Evolutionary conservation across 768 basidiomycete genomes (phyloP).

Genomic region (Suillus luteus): DNA sequence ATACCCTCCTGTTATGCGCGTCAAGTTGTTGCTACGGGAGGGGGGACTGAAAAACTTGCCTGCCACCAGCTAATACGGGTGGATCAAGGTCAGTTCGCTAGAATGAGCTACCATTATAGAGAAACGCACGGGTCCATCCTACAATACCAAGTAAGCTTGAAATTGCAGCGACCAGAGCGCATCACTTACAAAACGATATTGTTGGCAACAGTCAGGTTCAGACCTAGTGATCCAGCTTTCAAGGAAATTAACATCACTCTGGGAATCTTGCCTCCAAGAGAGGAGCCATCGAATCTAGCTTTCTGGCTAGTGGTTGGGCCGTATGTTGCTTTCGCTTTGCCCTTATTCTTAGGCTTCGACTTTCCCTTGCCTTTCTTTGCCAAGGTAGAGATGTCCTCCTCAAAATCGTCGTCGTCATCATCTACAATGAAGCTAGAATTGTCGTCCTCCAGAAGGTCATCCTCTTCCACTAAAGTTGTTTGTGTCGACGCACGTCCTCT

Average conservation of each 20-base stretch:
- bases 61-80: constrained; percentile 72
- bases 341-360: constrained; percentile 43
- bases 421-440: constrained; percentile 39
- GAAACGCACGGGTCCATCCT: constrained; percentile 82
- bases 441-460: constrained; percentile 26
- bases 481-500: constrained; percentile 14
- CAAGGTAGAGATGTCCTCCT: constrained; percentile 32
- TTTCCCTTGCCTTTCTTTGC: constrained; percentile 34
- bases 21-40: constrained; percentile 16
- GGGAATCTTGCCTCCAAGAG: constrained; percentile 50
- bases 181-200: constrained; percentile 74
- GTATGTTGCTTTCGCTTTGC: constrained; percentile 37
- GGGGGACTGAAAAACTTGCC: constrained; percentile 32
- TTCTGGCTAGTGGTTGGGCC: constrained; percentile 14
- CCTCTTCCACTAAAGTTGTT: constrained; percentile 12
- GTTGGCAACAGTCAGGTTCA: constrained; percentile 88
- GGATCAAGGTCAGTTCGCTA: constrained; percentile 6
- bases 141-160: constrained; percentile 15
- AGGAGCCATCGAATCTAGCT: constrained; percentile 22
- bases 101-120: constrained; percentile 13
- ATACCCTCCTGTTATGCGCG: constrained; percentile 61
- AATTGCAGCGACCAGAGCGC: not conserved
- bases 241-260: constrained; percentile 85
- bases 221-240: constrained; percentile 83
- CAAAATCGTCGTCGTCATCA: constrained; percentile 31